phyloP scores from a whole-genome alignment of 371 early-diverging fungal species.

The Sporodiniella umbellata region DNA sequence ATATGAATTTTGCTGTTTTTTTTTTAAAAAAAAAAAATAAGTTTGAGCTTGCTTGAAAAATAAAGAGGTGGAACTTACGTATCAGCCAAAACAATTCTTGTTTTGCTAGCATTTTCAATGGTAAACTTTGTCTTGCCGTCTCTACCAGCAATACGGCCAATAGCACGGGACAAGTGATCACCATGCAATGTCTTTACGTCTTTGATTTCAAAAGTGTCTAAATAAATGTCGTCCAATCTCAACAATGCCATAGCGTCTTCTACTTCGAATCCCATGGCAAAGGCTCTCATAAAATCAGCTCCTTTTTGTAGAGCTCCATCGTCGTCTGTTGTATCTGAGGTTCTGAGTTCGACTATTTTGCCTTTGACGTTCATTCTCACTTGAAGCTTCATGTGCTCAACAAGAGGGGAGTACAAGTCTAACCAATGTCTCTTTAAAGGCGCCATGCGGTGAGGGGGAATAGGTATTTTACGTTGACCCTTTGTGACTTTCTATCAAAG shows the following conservation, averaged over 20 bases:
- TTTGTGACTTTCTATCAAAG: slow-evolving; percentile 31
- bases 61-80: slow-evolving; percentile 74
- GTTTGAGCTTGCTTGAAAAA: too few species aligned
- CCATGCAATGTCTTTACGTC: slow-evolving; percentile 97
- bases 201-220: slow-evolving; percentile 98
- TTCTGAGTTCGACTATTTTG: slow-evolving; percentile 89
- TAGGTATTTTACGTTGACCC: slow-evolving; percentile 79
- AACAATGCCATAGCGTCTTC: slow-evolving; percentile 94
- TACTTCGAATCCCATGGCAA: slow-evolving; percentile 89
- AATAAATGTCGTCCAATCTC: slow-evolving; percentile 92
- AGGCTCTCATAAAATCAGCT: slow-evolving; percentile 94
- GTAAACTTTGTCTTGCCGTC: slow-evolving; percentile 98
- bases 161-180: slow-evolving; percentile 95
- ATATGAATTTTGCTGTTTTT: slow-evolving; percentile 84
- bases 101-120: slow-evolving; percentile 91
- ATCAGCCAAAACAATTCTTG: slow-evolving; percentile 97
- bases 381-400: slow-evolving; percentile 96
- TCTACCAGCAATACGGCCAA: slow-evolving; percentile 99
- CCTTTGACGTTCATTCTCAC: slow-evolving; percentile 93
- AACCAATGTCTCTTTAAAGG: slow-evolving; percentile 96
- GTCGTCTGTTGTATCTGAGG: slow-evolving; percentile 81
- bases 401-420: slow-evolving; percentile 98
- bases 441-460: slow-evolving; percentile 91
- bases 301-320: slow-evolving; percentile 90
- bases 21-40: not conserved